Evolutionary conservation across 2,329 filamentous ascomycete genomes (phyloP), one percentile per base, ranked within the genome.

Genomic region (Cladosporium cucumerinum): DNA sequence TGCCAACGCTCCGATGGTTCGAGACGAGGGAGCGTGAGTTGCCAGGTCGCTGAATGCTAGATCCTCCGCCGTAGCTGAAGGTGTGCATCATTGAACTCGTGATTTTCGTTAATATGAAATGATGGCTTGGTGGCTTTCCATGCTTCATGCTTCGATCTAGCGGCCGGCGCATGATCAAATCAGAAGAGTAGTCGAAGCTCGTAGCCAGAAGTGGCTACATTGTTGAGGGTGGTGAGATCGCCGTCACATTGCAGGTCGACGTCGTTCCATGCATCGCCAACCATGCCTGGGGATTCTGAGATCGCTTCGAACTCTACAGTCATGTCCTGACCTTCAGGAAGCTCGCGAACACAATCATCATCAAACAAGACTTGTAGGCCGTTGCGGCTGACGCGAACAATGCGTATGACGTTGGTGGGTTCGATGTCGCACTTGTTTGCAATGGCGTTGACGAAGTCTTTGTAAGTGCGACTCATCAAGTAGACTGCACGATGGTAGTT

Each of bases 251-350:
- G 78, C 28, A 82, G 76, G 67, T 82, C 79, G 36, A 78, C 78
- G 69, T 78, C 80, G 74, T 80, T 79, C 84, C 80, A 87, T 73
- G 83, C 84, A 60, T 81, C 76, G n/a, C 21, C 58, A 5, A 34
- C 60, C 25, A 46, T 21, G 16, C 49, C 60, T 10, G 49, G 49
- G 23, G 34, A 54, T 58, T 79, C 75, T 64, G 80, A 69, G 52
- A 91, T 82, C 70, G 95, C 89, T 65, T 91, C 84, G 65, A 89
- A 86, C 71, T 89, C 87, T 49, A 85, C 85, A 43, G 84, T 81
- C 89, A 98, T 95, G 73, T 97, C 94, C 77, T 98, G 92, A 34
- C 93, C 93, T 79, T 99, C 95, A 1, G 87, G 86, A 61, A 98
- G 82, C 76, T 94, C 90, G 52, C 86, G 85, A 34, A 98, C 86